Evolutionary conservation across 1,284 basidiomycete genomes (phyloP), one percentile per base, ranked within the genome.

Genomic region (Melampsora americana): DNA sequence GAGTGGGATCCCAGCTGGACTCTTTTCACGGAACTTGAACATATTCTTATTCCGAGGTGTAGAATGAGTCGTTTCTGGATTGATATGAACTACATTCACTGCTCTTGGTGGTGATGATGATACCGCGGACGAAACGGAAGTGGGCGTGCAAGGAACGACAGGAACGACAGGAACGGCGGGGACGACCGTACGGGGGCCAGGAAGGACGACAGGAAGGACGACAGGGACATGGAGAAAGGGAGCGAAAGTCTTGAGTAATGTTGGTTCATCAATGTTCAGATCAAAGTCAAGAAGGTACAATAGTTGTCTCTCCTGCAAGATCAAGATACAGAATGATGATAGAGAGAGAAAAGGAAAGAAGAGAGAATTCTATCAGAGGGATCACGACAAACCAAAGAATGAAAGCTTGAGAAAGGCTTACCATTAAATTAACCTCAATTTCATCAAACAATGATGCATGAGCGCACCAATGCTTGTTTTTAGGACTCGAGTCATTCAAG

Each of bases 401-500:
- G n/a, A n/a, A n/a, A 53, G 23, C 3, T 53, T 18, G 18, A 3
- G 4, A 53, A 53, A 53, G 5, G 61, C 64, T 46, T 44, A 60
- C 72, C 72, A 74, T 74, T 32, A 74, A 39, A 30, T 74, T 74
- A 12, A 74, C 72, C 42, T 74, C 72, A 20, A 74, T 35, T 11
- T 74, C 65, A 23, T 62, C 48, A 35, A 74, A 74, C 50, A 74
- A 48, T 16, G 44, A 48, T 88, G 87, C 72, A 50, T 74, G 72
- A n/a, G 48, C 46, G 18, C 65, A 74, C 94, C 94, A 97, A 86
- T 97, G 93, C 84, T 89, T 89, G 86, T 98, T 98, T 87, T 95
- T 97, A 6, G 72, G 92, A 59, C 90, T 90, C 39, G 92, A 93
- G 85, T 98, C 95, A 85, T 99, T 97, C 81, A 98, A 88, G 84